Conservation (phyloP, 805 yeast genomes). For the Ogataea angusta region DNA sequence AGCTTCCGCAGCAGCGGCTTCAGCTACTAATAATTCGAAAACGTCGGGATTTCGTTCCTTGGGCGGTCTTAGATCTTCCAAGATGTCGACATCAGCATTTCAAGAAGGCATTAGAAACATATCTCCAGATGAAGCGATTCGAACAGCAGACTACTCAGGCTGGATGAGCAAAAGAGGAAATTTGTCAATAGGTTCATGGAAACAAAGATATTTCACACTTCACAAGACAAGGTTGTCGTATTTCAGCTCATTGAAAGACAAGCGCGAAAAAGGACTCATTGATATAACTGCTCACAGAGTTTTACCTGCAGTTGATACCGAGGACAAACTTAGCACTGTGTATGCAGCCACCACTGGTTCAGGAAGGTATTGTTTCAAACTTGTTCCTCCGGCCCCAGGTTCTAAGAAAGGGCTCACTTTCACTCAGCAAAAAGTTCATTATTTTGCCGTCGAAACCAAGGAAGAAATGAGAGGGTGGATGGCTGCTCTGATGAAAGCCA, state of each 20-base stretch:
- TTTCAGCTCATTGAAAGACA: slow-evolving; percentile 73
- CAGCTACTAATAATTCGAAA: slow-evolving; percentile 38
- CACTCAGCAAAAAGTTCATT: slow-evolving; percentile 94
- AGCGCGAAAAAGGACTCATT: slow-evolving; percentile 84
- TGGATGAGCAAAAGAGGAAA: slow-evolving; percentile 96
- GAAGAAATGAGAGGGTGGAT: slow-evolving; percentile 96
- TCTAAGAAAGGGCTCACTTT: slow-evolving; percentile 91
- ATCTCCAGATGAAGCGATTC: slow-evolving; percentile 74
- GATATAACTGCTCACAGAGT: slow-evolving; percentile 96
- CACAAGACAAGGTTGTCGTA: slow-evolving; percentile 94
- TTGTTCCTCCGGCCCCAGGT: slow-evolving; percentile 98
- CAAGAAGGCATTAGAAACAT: slow-evolving; percentile 81
- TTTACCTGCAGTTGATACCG: slow-evolving; percentile 69
- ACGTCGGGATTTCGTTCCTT: slow-evolving; percentile 38
- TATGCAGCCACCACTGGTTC: slow-evolving; percentile 93
- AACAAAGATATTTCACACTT: slow-evolving; percentile 76
- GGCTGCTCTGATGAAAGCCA: slow-evolving; percentile 91
- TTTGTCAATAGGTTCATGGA: slow-evolving; percentile 86
- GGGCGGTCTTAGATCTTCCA: slow-evolving; percentile 39
- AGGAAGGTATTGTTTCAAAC: slow-evolving; percentile 89
- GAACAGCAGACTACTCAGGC: slow-evolving; percentile 75
- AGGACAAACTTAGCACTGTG: slow-evolving; percentile 74
- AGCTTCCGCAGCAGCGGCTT: slow-evolving; percentile 32
- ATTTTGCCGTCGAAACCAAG: slow-evolving; percentile 87
- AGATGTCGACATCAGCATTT: slow-evolving; percentile 73